Evolutionary conservation across 2,329 filamentous ascomycete species (phyloP).

Genomic region (Piedraia hortae): DNA sequence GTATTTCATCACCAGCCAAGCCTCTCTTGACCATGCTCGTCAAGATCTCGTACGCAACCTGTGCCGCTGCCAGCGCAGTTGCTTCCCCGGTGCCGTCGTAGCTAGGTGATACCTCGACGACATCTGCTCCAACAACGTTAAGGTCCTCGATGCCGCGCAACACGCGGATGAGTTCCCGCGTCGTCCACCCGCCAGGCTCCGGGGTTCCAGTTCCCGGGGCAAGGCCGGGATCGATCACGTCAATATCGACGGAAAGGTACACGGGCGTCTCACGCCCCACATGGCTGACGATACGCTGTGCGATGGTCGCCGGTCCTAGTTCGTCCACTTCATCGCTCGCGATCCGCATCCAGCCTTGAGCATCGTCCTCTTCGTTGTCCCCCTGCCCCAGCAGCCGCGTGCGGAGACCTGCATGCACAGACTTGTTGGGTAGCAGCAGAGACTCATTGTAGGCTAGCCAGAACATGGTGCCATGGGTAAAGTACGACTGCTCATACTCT

Average conservation of each 20-base stretch:
- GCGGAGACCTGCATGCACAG: conserved; percentile 59
- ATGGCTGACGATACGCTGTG: conserved; percentile 39
- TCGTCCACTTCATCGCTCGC: conserved; percentile 73
- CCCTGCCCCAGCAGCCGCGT: conserved; percentile 44
- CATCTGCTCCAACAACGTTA: conserved; percentile 69
- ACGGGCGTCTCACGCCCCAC: conserved; percentile 53
- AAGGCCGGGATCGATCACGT: conserved; percentile 47
- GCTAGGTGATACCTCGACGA: conserved; percentile 67
- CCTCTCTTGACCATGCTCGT: conserved; percentile 42
- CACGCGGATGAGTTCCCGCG: conserved; percentile 60
- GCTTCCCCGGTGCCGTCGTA: conserved; percentile 60
- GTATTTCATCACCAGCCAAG: conserved; percentile 11
- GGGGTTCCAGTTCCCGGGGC: conserved; percentile 45
- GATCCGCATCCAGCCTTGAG: conserved; percentile 56
- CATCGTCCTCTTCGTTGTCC: conserved; percentile 40
- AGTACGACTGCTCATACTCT: conserved; percentile 36
- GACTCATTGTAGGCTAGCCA: conserved; percentile 65
- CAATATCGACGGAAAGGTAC: conserved; percentile 58
- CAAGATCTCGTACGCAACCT: conserved; percentile 65
- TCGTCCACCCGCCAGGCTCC: conserved; percentile 78
- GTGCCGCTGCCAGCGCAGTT: conserved; percentile 57
- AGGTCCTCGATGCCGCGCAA: conserved; percentile 54
- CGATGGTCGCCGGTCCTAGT: conserved; percentile 41
- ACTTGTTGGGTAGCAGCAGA: conserved; percentile 43
- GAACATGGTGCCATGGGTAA: conserved; percentile 81